Conservation (phyloP, 345 rosid species). For the Populus nigra region DNA sequence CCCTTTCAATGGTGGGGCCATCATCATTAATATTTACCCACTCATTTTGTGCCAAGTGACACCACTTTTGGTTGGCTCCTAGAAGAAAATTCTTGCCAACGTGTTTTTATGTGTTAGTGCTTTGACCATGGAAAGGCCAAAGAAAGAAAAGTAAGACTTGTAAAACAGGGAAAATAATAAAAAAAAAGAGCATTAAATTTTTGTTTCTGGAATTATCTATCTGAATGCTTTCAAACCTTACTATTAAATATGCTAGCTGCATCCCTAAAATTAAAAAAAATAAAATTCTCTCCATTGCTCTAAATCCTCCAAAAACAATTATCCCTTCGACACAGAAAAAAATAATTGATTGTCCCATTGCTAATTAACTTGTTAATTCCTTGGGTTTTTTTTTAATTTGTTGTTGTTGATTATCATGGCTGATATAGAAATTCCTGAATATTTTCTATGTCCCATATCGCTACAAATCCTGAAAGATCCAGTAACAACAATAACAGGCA, state of each 20-base stretch:
- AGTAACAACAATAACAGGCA: constrained; percentile 58
- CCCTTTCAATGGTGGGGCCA: background rate
- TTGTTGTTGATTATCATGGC: constrained; percentile 18
- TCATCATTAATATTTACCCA: background rate
- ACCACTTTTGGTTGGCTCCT: too few relatives aligned
- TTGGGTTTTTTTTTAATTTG: background rate
- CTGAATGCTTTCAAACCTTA: background rate
- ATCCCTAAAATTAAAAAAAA: background rate
- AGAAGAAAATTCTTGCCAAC: background rate
- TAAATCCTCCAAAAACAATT: background rate
- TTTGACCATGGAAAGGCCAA: background rate
- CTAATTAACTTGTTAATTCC: too few relatives aligned
- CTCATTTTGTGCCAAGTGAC: background rate
- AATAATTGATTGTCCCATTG: too few relatives aligned
- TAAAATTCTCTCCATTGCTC: background rate
- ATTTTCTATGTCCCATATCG: constrained; percentile 59
- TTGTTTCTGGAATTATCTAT: constrained; percentile 1
- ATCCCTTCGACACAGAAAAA: too few relatives aligned
- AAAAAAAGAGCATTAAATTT: background rate
- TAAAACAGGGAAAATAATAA: background rate
- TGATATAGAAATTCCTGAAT: constrained; percentile 48
- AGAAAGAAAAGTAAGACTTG: background rate
- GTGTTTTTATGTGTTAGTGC: constrained; percentile 4
- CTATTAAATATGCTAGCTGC: constrained; percentile 1
- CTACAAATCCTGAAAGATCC: constrained; percentile 61